A percentile compares a stretch with the other conserved stretches of the same genome.
These are phyloP conservation scores for Rhynchosporium graminicola DNA, from an alignment of 2,329 filamentous ascomycete species.

Conservation along the genomic window DNA sequence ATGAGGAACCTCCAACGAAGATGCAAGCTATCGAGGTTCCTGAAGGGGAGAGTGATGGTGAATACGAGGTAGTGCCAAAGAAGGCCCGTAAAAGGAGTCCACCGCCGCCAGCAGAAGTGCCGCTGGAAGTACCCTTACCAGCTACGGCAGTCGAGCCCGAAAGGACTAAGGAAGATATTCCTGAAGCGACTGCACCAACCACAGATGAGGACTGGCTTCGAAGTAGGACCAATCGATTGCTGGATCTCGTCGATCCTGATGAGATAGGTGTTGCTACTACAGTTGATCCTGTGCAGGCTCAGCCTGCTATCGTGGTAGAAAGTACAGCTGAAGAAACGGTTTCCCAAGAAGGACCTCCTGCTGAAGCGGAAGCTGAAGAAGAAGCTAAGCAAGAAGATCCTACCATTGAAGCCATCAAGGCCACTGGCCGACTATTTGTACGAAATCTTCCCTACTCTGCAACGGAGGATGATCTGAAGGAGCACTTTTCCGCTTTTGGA, in stretches of 20 bases:
- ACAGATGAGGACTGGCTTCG: slow-evolving; percentile 82
- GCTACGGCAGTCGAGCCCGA: slow-evolving; percentile 20
- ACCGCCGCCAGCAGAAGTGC: slow-evolving; percentile 11
- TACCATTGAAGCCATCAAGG: slow-evolving; percentile 61
- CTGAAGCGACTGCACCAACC: slow-evolving; percentile 33
- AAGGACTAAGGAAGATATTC: slow-evolving; percentile 30
- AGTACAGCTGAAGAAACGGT: slow-evolving; percentile 22
- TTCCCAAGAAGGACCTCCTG: slow-evolving; percentile 28
- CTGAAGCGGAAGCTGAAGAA: slow-evolving; percentile 28
- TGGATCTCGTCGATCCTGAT: slow-evolving; percentile 72
- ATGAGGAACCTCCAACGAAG: slow-evolving; percentile 46
- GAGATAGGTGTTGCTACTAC: slow-evolving; percentile 35
- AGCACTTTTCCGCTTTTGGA: slow-evolving; percentile 72
- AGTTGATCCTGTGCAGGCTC: slow-evolving; percentile 18
- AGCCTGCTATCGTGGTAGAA: slow-evolving; percentile 20
- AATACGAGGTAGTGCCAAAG: slow-evolving; percentile 68
- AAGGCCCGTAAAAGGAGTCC: slow-evolving; percentile 46
- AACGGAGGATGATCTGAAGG: slow-evolving; percentile 73
- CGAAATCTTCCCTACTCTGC: slow-evolving; percentile 84
- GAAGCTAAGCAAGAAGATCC: slow-evolving; percentile 40
- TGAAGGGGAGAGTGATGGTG: slow-evolving; percentile 68
- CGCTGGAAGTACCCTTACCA: slow-evolving; percentile 13
- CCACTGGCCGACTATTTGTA: slow-evolving; percentile 80
- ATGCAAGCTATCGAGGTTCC: slow-evolving; percentile 46
- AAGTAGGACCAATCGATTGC: slow-evolving; percentile 79